These are phyloP conservation scores for Sporisorium exsertum DNA, from an alignment of 1,284 basidiomycete genomes.

Conservation along the genomic window DNA sequence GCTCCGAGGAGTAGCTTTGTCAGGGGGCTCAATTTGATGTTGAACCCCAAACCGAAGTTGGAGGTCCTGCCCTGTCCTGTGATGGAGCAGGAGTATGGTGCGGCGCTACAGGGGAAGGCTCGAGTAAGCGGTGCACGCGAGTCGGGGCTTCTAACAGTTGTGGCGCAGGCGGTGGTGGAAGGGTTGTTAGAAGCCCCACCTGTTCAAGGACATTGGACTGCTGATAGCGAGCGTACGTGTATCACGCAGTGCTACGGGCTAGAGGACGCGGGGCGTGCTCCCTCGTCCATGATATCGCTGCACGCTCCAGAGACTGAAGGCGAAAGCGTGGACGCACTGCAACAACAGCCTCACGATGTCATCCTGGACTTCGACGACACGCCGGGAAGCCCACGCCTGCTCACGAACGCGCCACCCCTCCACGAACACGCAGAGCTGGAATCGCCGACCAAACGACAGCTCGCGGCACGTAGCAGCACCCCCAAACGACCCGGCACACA, in stretches of 20 bases:
- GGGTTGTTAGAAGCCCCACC: slow-evolving; percentile 9
- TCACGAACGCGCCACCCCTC: background rate
- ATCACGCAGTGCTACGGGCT: background rate
- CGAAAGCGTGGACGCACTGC: background rate
- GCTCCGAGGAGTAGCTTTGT: slow-evolving; percentile 35
- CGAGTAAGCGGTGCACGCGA: background rate
- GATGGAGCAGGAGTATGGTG: background rate
- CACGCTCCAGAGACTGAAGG: background rate
- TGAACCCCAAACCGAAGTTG: slow-evolving; percentile 41
- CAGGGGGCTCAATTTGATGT: slow-evolving; percentile 30
- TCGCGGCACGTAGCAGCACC: background rate
- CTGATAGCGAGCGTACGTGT: slow-evolving; percentile 23
- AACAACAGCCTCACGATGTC: slow-evolving; percentile 1
- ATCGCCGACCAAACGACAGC: slow-evolving; percentile 29
- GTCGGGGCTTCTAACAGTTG: background rate
- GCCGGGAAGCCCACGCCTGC: slow-evolving; percentile 23
- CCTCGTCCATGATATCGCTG: background rate
- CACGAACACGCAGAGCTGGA: slow-evolving; percentile 11
- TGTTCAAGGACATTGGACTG: background rate
- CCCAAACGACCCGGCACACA: background rate
- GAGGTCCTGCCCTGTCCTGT: slow-evolving; percentile 30
- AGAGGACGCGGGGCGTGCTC: background rate
- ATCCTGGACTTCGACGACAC: slow-evolving; percentile 32
- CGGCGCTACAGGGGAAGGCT: too few relatives aligned
- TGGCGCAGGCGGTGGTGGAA: slow-evolving; percentile 9